Evolutionary conservation across 495 filamentous ascomycete genomes (phyloP).

Genomic region (Podospora bellae-mahoneyi): DNA sequence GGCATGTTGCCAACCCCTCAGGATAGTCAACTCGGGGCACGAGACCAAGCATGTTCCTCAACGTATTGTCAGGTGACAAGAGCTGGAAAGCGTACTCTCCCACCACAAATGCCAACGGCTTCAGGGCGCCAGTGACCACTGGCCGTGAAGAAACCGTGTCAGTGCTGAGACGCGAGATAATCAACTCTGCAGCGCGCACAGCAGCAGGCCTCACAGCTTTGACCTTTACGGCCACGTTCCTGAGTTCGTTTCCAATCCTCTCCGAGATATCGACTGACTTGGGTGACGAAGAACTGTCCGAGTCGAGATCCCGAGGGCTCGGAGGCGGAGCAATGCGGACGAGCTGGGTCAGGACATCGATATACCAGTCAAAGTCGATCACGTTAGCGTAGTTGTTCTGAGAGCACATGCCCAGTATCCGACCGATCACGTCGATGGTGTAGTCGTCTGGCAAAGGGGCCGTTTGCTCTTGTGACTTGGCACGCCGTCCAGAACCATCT

Average conservation of each 20-base stretch:
- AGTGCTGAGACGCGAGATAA: conserved; percentile 51
- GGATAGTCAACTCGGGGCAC: conserved; percentile 54
- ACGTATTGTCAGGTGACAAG: conserved; percentile 57
- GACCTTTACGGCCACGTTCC: conserved; percentile 89
- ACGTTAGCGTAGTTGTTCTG: conserved; percentile 81
- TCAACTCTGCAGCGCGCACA: conserved; percentile 76
- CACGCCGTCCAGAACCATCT: conserved; percentile 45
- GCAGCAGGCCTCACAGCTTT: conserved; percentile 71
- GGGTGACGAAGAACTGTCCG: conserved; percentile 42
- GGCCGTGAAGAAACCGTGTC: conserved; percentile 41
- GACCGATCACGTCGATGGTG: conserved; percentile 67
- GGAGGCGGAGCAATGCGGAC: conserved; percentile 63
- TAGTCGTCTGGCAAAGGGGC: conserved; percentile 75
- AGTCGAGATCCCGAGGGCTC: conserved; percentile 31
- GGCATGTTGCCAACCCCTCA: conserved; percentile 63
- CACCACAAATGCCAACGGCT: conserved; percentile 73
- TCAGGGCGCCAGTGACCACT: conserved; percentile 58
- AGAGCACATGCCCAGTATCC: conserved; percentile 88
- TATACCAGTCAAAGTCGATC: conserved; percentile 94
- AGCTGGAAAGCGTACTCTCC: conserved; percentile 80
- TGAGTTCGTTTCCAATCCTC: conserved; percentile 76
- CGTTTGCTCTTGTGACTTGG: conserved; percentile 34
- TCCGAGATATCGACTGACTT: conserved; percentile 55
- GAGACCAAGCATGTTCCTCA: conserved; percentile 71
- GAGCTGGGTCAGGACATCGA: conserved; percentile 77